Conservation (phyloP, 2,329 filamentous ascomycete genomes). For the Sporothrix inflata region DNA sequence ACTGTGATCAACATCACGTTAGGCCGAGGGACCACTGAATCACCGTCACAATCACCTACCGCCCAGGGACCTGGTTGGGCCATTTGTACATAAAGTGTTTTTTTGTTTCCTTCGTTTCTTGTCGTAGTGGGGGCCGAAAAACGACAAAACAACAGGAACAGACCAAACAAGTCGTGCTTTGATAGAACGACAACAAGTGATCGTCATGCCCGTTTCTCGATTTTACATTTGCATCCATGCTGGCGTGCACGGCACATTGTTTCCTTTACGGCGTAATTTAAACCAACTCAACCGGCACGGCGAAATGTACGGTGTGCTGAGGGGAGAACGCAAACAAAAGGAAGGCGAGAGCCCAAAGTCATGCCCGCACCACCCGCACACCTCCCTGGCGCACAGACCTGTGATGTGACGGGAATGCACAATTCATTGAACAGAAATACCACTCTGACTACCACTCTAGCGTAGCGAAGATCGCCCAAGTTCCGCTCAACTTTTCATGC, state of each 20-base stretch:
- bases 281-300: not conserved
- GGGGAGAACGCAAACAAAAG: not conserved
- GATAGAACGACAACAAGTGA: not conserved
- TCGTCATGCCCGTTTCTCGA: not conserved
- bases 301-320: not conserved
- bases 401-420: not conserved
- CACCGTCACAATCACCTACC: constrained; percentile 2
- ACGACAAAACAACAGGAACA: no score
- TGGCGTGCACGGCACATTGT: not conserved
- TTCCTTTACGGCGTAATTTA: not conserved
- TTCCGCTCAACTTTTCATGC: no score
- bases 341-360: not conserved
- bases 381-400: not conserved
- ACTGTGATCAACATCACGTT: not conserved
- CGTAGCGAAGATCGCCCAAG: not conserved
- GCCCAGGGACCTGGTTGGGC: not conserved
- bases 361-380: not conserved
- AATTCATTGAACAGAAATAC: not conserved
- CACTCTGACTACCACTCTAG: not conserved
- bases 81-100: not conserved
- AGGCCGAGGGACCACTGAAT: not conserved
- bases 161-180: not conserved
- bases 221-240: not conserved
- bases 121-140: constrained; percentile 6
- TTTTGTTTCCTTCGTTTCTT: not conserved